These are phyloP conservation scores for Hypomontagnella submonticulosa DNA, from an alignment of 495 filamentous ascomycete genomes.

Conservation along the genomic window DNA sequence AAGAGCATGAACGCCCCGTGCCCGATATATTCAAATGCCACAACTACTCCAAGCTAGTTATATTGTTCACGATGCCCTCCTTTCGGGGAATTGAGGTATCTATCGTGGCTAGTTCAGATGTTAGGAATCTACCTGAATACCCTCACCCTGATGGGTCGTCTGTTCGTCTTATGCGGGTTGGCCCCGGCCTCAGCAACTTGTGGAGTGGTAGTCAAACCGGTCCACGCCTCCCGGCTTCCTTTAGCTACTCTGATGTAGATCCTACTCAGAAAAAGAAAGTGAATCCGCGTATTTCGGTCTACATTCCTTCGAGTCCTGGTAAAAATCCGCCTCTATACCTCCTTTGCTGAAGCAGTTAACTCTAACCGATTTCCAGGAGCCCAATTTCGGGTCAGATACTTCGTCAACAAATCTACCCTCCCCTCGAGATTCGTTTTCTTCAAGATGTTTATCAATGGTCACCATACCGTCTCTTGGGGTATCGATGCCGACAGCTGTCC, in stretches of 20 bases:
- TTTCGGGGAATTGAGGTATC: constrained; percentile 60
- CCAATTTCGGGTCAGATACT: constrained; percentile 60
- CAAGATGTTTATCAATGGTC: constrained; percentile 63
- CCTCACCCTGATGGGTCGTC: constrained; percentile 63
- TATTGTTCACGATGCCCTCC: constrained; percentile 54
- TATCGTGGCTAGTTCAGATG: constrained; percentile 47
- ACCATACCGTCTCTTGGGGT: constrained; percentile 59
- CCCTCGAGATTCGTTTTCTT: constrained; percentile 58
- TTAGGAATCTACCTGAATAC: constrained; percentile 56
- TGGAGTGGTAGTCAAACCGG: constrained; percentile 10
- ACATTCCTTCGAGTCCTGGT: constrained; percentile 62
- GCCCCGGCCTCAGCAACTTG: constrained; percentile 12
- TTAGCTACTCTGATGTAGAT: constrained; percentile 20
- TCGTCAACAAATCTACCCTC: constrained; percentile 44
- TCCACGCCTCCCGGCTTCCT: constrained; percentile 4
- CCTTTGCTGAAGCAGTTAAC: constrained; percentile 12
- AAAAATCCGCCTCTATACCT: constrained; percentile 9
- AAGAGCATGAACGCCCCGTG: neutral
- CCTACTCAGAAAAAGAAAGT: constrained; percentile 46
- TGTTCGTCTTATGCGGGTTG: constrained; percentile 43
- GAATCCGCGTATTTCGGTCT: constrained; percentile 58
- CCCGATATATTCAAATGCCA: neutral
- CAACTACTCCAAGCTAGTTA: neutral
- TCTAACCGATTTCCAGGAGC: constrained; percentile 45
- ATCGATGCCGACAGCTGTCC: constrained; percentile 47